Percentiles rank a stretch among this genome's conserved stretches.
These are phyloP conservation scores for Linnemannia exigua DNA, from an alignment of 192 early-diverging fungal species.

Conservation along the genomic window DNA sequence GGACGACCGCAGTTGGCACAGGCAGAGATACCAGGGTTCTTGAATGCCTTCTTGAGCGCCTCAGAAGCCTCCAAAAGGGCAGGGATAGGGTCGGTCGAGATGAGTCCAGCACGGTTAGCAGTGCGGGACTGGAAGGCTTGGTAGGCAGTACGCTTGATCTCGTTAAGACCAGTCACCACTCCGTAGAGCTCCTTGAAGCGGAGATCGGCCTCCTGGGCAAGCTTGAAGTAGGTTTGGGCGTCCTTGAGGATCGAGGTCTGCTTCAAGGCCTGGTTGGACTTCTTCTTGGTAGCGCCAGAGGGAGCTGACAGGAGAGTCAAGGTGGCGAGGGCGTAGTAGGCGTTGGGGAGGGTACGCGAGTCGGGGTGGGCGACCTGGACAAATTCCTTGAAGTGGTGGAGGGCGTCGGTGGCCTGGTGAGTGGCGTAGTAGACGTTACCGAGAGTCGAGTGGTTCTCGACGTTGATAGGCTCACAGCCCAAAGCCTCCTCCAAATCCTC, in stretches of 20 bases:
- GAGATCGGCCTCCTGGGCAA: conserved; percentile 66
- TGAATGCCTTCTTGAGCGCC: conserved; percentile 55
- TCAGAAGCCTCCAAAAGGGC: conserved; percentile 46
- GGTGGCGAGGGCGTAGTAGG: conserved; percentile 64
- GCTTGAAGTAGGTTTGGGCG: conserved; percentile 61
- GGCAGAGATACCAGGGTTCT: conserved; percentile 55
- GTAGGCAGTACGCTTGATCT: conserved; percentile 65
- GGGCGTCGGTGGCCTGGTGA: conserved; percentile 61
- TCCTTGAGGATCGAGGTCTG: conserved; percentile 57
- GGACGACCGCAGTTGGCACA: conserved; percentile 64
- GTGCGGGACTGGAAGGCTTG: conserved; percentile 51
- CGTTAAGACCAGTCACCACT: conserved; percentile 59
- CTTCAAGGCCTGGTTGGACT: conserved; percentile 56
- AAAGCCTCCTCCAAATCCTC: conserved; percentile 53
- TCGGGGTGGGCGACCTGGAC: conserved; percentile 65
- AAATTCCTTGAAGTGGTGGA: conserved; percentile 65
- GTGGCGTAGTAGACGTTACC: conserved; percentile 54
- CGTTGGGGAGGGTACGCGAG: conserved; percentile 64
- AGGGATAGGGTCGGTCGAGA: conserved; percentile 53
- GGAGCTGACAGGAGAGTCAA: conserved; percentile 55
- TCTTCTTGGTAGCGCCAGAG: conserved; percentile 55
- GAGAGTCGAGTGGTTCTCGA: conserved; percentile 54
- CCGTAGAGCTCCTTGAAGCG: conserved; percentile 70
- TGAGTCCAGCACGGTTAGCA: conserved; percentile 38
- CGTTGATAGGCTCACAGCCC: conserved; percentile 42